A percentile compares a stretch with the other conserved stretches of the same genome.
Evolutionary conservation across 805 yeast genomes (phyloP).

Genomic region (Nakazawaea sp.): DNA sequence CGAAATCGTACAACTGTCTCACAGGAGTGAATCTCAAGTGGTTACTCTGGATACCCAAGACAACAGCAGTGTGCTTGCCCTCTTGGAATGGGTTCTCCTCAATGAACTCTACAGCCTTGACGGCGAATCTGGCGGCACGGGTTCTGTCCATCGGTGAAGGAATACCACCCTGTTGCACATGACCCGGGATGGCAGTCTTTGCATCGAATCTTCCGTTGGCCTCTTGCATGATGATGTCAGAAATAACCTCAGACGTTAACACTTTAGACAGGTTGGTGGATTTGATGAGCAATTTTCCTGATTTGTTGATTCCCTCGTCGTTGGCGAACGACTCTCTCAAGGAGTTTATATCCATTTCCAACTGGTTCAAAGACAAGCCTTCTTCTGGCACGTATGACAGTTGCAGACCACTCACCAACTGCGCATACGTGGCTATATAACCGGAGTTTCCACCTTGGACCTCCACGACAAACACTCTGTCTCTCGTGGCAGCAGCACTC

Average conservation of each 20-base stretch:
- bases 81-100: constrained; percentile 29
- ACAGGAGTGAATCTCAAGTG: constrained; percentile 71
- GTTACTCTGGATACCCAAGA: constrained; percentile 76
- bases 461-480: constrained; percentile 75
- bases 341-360: constrained; percentile 59
- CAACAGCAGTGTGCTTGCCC: constrained; percentile 53
- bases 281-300: constrained; percentile 65
- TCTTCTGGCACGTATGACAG: constrained; percentile 76
- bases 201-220: constrained; percentile 65
- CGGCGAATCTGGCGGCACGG: constrained; percentile 64
- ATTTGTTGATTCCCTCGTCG: constrained; percentile 57
- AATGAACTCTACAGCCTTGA: constrained; percentile 62
- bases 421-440: constrained; percentile 63
- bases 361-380: constrained; percentile 49
- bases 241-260: constrained; percentile 59
- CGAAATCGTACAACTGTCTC: constrained; percentile 74
- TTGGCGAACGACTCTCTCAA: constrained; percentile 52
- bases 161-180: constrained; percentile 77
- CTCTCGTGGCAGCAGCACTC: constrained; percentile 71
- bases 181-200: constrained; percentile 79
- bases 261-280: constrained; percentile 64
- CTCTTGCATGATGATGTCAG: constrained; percentile 63
- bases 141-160: constrained; percentile 78
- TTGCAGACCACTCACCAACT: constrained; percentile 64
- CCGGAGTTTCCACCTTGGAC: constrained; percentile 87